These are phyloP conservation scores for Phytophthora rubi DNA, from an alignment of 352 stramenopile species.

Conservation along the genomic window DNA sequence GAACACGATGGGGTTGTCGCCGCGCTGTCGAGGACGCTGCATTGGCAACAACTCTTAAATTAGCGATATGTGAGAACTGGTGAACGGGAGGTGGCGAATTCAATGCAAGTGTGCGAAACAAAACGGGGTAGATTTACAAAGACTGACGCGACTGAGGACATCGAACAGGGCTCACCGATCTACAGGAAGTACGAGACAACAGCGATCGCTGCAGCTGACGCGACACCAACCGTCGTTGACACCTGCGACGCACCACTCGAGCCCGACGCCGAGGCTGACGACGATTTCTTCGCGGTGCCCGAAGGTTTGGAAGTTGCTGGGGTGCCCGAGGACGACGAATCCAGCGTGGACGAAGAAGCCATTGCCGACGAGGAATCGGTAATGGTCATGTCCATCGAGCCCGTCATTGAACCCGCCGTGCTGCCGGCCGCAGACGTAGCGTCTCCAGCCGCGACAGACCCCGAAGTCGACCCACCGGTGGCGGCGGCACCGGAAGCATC, in stretches of 20 bases:
- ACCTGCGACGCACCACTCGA: constrained; percentile 26
- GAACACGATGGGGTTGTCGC: constrained; percentile 92
- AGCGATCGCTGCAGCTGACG: constrained; percentile 14
- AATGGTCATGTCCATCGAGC: constrained; percentile 9
- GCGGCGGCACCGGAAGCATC: not conserved
- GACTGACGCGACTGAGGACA: not conserved
- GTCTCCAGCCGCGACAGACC: not conserved
- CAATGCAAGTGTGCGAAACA: not conserved
- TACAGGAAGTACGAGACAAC: constrained; percentile 32
- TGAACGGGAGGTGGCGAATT: not conserved
- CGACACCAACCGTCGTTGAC: constrained; percentile 9
- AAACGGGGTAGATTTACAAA: constrained; percentile 19
- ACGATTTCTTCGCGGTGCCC: constrained; percentile 7
- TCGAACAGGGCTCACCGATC: constrained; percentile 5
- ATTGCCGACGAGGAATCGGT: constrained; percentile 1
- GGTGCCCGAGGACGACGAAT: constrained; percentile 11
- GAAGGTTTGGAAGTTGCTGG: constrained; percentile 7
- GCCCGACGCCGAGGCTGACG: constrained; percentile 15
- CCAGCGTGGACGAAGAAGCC: constrained; percentile 11
- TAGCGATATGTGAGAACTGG: constrained; percentile 6
- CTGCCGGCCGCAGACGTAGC: constrained; percentile 1
- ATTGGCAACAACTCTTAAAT: constrained; percentile 21
- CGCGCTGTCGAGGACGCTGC: constrained; percentile 17
- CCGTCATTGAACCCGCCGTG: constrained; percentile 8
- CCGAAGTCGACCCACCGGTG: constrained; percentile 5